phyloP scores from a whole-genome alignment of 805 yeast genomes.

The Cyberlindnera maclurae region DNA sequence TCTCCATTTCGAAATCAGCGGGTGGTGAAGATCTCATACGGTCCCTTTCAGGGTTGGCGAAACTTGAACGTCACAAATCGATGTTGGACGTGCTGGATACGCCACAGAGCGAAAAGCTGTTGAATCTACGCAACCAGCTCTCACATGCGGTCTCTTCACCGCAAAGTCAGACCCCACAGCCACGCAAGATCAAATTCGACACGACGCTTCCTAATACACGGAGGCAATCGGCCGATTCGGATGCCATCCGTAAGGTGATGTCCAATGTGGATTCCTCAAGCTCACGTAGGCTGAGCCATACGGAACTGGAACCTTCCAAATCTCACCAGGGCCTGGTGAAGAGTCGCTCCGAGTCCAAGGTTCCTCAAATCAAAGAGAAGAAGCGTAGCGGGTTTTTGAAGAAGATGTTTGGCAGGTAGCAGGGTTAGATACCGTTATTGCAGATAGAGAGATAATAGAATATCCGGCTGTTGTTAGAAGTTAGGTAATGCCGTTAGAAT shows the following conservation, averaged over 20 bases:
- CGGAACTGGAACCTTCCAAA: slow-evolving; percentile 5
- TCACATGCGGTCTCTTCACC: neutral
- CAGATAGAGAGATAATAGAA: too few species aligned
- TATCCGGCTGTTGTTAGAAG: too few species aligned
- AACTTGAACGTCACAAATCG: slow-evolving; percentile 16
- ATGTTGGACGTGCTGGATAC: slow-evolving; percentile 21
- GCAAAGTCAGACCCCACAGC: neutral
- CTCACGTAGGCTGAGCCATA: neutral
- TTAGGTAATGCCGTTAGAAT: too few species aligned
- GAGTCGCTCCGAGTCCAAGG: slow-evolving; percentile 11
- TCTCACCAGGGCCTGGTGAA: slow-evolving; percentile 11
- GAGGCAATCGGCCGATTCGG: neutral
- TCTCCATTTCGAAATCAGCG: slow-evolving; percentile 26
- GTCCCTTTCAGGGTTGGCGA: slow-evolving; percentile 32
- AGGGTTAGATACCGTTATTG: too few species aligned
- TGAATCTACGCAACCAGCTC: slow-evolving; percentile 4
- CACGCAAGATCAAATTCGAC: neutral
- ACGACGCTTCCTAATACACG: neutral
- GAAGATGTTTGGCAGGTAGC: slow-evolving; percentile 5
- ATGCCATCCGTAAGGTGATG: slow-evolving; percentile 5
- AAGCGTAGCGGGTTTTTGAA: slow-evolving; percentile 9
- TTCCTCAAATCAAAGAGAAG: slow-evolving; percentile 3
- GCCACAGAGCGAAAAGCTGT: neutral
- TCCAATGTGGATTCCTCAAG: slow-evolving; percentile 7
- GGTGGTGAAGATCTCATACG: slow-evolving; percentile 35